phyloP scores from a whole-genome alignment of 2,329 filamentous ascomycete genomes.

The Juglanconis oblonga region DNA sequence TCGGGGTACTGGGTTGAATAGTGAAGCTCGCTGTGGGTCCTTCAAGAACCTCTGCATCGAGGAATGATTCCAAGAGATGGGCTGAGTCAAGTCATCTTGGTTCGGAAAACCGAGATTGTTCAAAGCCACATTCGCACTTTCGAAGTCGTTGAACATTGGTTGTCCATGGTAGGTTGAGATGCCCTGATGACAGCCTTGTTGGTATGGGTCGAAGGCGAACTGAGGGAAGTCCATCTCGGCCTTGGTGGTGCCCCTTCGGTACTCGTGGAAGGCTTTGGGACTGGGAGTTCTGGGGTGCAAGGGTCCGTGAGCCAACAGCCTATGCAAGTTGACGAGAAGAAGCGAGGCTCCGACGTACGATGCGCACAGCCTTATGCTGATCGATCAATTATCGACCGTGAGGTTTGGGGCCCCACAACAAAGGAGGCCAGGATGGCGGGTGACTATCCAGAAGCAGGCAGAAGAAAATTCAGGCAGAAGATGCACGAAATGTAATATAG shows the following conservation, averaged over 20 bases:
- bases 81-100: slow-evolving; percentile 20
- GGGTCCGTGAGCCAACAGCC: background rate
- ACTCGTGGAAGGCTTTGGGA: background rate
- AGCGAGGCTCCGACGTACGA: slow-evolving; percentile 1
- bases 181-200: background rate
- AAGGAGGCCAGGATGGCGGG: background rate
- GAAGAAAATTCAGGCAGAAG: slow-evolving; percentile 1
- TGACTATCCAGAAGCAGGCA: background rate
- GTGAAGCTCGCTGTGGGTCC: slow-evolving; percentile 26
- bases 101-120: slow-evolving; percentile 26
- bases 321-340: background rate
- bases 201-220: background rate
- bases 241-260: background rate
- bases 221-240: slow-evolving; percentile 8
- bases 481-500: slow-evolving; percentile 1
- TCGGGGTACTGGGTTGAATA: slow-evolving; percentile 23
- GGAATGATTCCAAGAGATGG: slow-evolving; percentile 22
- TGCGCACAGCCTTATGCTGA: slow-evolving; percentile 7
- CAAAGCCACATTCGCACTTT: background rate
- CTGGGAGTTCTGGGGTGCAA: background rate
- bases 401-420: background rate
- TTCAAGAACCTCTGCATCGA: slow-evolving; percentile 27
- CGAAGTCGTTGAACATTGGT: background rate
- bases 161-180: background rate
- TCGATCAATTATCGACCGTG: background rate